Percentiles rank a stretch among this genome's conserved stretches.
Conservation (phyloP, 2,329 filamentous ascomycete genomes). For the Verticillium tricorpus region DNA sequence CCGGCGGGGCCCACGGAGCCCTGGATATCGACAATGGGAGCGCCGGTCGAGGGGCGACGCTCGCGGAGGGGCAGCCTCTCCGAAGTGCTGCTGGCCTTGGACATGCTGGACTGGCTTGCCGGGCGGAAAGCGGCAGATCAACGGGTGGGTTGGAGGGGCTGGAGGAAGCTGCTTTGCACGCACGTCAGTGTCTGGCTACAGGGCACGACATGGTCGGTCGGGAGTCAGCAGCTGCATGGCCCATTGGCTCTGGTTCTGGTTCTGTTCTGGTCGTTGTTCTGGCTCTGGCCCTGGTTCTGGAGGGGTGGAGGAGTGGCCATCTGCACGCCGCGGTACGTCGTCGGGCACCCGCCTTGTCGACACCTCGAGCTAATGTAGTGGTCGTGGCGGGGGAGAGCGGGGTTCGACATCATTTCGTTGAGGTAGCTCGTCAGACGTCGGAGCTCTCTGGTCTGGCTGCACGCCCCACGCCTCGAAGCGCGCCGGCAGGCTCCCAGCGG, state of each 20-base stretch:
- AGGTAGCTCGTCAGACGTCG: neutral
- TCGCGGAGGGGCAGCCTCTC: slow-evolving; percentile 54
- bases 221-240: neutral
- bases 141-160: neutral
- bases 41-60: slow-evolving; percentile 75
- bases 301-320: neutral
- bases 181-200: neutral
- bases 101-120: slow-evolving; percentile 18
- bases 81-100: slow-evolving; percentile 17
- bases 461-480: neutral
- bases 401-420: neutral
- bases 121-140: neutral
- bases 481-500: neutral
- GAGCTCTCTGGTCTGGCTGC: neutral
- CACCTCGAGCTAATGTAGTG: neutral
- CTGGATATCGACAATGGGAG: slow-evolving; percentile 80
- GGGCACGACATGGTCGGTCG: neutral
- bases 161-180: neutral
- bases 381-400: neutral
- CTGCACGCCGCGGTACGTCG: neutral
- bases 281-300: neutral
- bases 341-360: neutral
- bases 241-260: neutral
- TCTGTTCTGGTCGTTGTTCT: too few relatives aligned
- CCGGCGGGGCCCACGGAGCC: slow-evolving; percentile 84